These are phyloP conservation scores for Trichoderma koningii DNA, from an alignment of 2,329 filamentous ascomycete genomes.

Conservation along the genomic window DNA sequence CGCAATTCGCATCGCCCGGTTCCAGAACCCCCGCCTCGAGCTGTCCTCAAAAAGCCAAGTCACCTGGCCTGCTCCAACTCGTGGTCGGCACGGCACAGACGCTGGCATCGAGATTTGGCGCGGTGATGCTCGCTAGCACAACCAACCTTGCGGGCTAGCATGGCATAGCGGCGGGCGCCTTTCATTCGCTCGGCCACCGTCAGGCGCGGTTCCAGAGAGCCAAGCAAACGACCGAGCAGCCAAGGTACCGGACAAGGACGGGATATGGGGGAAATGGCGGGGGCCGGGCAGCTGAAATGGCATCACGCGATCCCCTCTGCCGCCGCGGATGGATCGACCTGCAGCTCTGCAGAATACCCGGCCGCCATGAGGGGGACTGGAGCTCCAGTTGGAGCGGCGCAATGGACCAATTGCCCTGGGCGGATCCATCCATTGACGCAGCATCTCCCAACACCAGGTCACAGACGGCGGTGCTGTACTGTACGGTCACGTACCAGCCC, in stretches of 20 bases:
- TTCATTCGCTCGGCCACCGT: slow-evolving; percentile 7
- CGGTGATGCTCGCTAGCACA: slow-evolving; percentile 1
- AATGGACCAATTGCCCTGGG: background rate
- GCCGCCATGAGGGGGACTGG: background rate
- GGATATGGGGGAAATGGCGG: too few relatives aligned
- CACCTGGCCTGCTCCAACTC: slow-evolving; percentile 26
- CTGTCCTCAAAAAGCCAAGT: slow-evolving; percentile 2
- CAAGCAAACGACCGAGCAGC: background rate
- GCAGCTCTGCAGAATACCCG: slow-evolving; percentile 7
- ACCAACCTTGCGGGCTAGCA: slow-evolving; percentile 4
- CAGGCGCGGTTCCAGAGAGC: slow-evolving; percentile 11
- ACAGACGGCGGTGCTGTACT: background rate
- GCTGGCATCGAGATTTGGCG: slow-evolving; percentile 24
- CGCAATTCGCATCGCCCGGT: slow-evolving; percentile 23
- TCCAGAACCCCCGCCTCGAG: slow-evolving; percentile 26
- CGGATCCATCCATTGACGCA: background rate
- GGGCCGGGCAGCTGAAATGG: slow-evolving; percentile 1
- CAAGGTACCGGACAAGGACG: slow-evolving; percentile 7
- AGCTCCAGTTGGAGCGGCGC: background rate
- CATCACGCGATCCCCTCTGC: slow-evolving; percentile 20
- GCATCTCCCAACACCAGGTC: background rate
- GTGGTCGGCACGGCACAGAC: slow-evolving; percentile 15
- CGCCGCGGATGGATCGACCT: slow-evolving; percentile 4
- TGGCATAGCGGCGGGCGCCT: slow-evolving; percentile 23
- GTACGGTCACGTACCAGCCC: background rate